Conservation (phyloP, 495 filamentous ascomycete species). For the Tuber umbilicatum region DNA sequence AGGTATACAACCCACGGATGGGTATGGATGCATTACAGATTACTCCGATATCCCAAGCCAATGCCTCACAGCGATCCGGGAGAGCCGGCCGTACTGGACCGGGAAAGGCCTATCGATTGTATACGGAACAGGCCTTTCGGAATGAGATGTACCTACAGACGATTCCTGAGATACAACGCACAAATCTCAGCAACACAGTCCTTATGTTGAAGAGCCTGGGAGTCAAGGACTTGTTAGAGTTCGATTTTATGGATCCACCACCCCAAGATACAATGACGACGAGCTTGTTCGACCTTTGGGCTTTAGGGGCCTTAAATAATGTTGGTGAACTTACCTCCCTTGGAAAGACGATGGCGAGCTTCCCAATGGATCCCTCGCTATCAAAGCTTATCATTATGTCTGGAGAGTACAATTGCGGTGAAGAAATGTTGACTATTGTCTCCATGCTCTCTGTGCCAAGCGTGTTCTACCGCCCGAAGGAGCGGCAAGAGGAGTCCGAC, state of each 20-base stretch:
- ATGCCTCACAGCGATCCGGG: slow-evolving; percentile 86
- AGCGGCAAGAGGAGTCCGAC: slow-evolving; percentile 94
- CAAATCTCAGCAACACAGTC: slow-evolving; percentile 90
- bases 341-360: slow-evolving; percentile 89
- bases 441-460: slow-evolving; percentile 95
- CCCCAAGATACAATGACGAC: slow-evolving; percentile 98
- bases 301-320: slow-evolving; percentile 86
- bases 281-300: slow-evolving; percentile 96
- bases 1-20: slow-evolving; percentile 98
- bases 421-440: slow-evolving; percentile 97
- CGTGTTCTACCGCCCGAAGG: slow-evolving; percentile 96
- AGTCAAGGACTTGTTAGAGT: slow-evolving; percentile 90
- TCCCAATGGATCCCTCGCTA: slow-evolving; percentile 81
- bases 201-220: slow-evolving; percentile 89
- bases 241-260: slow-evolving; percentile 98
- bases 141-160: slow-evolving; percentile 97
- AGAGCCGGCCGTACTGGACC: slow-evolving; percentile 92
- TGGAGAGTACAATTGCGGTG: slow-evolving; percentile 79
- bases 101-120: slow-evolving; percentile 90
- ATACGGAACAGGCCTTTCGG: slow-evolving; percentile 88
- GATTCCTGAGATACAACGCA: slow-evolving; percentile 96
- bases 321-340: slow-evolving; percentile 84
- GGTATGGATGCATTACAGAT: slow-evolving; percentile 99
- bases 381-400: slow-evolving; percentile 90
- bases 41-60: slow-evolving; percentile 95